These are phyloP conservation scores for Boletus tylopilopsis DNA, from an alignment of 768 basidiomycete genomes.

Conservation along the genomic window DNA sequence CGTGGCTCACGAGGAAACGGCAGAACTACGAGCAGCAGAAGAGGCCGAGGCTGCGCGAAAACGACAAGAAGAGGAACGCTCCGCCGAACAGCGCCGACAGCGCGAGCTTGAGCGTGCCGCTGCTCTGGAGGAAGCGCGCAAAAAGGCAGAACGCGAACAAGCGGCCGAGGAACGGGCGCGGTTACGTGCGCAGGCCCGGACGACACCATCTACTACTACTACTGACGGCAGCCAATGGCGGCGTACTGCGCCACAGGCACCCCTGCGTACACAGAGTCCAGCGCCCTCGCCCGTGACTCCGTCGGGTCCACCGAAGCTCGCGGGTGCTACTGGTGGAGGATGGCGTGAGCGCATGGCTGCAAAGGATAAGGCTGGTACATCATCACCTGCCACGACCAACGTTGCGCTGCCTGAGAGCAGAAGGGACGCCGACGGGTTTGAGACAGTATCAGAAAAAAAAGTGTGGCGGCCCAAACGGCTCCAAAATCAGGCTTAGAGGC, in stretches of 20 bases:
- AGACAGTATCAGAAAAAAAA: conserved; percentile 43
- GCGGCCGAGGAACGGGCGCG: conserved; percentile 54
- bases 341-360: conserved; percentile 51
- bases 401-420: conserved; percentile 38
- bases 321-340: conserved; percentile 31
- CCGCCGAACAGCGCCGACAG: conserved; percentile 45
- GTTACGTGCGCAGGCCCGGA: conserved; percentile 31
- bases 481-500: conserved; percentile 4
- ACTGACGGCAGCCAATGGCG: conserved; percentile 16
- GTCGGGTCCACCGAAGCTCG: conserved; percentile 37
- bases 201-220: conserved; percentile 26
- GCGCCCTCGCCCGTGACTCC: conserved; percentile 35
- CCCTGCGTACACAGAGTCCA: conserved; percentile 55
- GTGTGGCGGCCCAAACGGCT: conserved; percentile 23
- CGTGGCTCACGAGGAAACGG: conserved; percentile 1
- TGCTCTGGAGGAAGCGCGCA: conserved; percentile 50
- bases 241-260: conserved; percentile 29
- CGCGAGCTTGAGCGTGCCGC: conserved; percentile 52
- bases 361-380: background rate
- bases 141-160: conserved; percentile 63
- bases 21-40: conserved; percentile 56
- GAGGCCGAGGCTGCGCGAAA: conserved; percentile 52
- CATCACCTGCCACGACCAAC: conserved; percentile 6
- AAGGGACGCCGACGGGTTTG: conserved; percentile 71
- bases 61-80: conserved; percentile 60